Percentiles rank a stretch among this genome's conserved stretches.
Conservation (phyloP, 148 eudicot species). For the Silene uniflora region DNA sequence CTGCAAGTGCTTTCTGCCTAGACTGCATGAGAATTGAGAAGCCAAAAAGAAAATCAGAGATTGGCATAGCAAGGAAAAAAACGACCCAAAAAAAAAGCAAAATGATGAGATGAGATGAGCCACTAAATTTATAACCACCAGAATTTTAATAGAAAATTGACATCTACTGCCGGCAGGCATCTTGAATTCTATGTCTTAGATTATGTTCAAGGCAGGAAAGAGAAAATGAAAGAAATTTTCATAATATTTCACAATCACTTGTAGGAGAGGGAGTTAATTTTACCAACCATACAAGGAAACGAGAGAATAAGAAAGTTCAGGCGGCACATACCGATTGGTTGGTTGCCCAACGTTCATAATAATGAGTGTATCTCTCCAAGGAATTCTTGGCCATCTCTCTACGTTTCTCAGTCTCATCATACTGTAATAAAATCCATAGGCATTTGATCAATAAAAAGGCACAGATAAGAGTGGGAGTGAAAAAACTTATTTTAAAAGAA, state of each 20-base stretch:
- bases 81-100: background rate
- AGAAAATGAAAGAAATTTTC: background rate
- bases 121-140: background rate
- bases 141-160: too few relatives aligned
- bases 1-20: constrained; percentile 69
- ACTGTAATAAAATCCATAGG: constrained; percentile 36
- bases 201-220: background rate
- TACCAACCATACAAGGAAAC: constrained; percentile 6
- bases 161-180: background rate
- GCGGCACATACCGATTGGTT: constrained; percentile 64
- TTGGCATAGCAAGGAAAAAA: background rate
- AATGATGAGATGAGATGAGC: background rate
- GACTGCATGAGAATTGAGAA: constrained; percentile 50
- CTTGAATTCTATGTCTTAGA: background rate
- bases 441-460: background rate
- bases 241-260: background rate
- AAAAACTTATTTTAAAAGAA: background rate
- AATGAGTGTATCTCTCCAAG: constrained; percentile 87
- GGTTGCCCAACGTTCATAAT: constrained; percentile 93
- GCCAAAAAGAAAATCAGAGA: constrained; percentile 13
- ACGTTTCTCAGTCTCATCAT: constrained; percentile 76
- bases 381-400: constrained; percentile 96
- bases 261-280: too few relatives aligned
- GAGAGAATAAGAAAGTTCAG: background rate
- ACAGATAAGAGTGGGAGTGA: background rate